Evolutionary conservation across 2,329 filamentous ascomycete species (phyloP), one percentile per base, ranked within the genome.

Genomic region (Verticillium zaregamsianum): DNA sequence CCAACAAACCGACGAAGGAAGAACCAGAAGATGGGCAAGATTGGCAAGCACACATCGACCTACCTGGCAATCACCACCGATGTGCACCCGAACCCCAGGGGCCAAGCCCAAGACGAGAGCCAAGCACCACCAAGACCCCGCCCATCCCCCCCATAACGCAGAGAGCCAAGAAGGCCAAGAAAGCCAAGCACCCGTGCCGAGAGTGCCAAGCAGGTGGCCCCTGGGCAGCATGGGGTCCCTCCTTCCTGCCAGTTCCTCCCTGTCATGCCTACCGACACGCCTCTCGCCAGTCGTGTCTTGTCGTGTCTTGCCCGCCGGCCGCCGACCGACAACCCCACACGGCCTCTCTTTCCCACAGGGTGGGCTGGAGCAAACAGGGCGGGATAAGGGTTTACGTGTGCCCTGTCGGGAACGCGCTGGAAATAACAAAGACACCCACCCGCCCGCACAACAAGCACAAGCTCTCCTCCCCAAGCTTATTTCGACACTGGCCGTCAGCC

Each of bases 391-490:
- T 63, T 63, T 63, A 49, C 45, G 45, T 52, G 45, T 52, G n/a
- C 20, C 45, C 14, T 23, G 20, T 52, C 45, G 45, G 45, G 45
- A 52, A 52, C 45, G 45, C 45, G 5, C 45, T 52, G 45, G 45
- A 52, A 52, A 52, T 52, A 52, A 52, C 9, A 2, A 14, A 7
- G 9, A 25, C 45, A 52, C 59, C 37, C 59, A 57, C 20, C 58
- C 32, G n/a, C 58, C 39, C 33, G 39, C 20, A 31, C 35, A 33
- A 32, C 59, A 20, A 39, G n/a, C 33, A 25, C n/a, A 25, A 32
- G 33, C 37, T 57, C 56, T 60, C 58, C 60, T 35, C 45, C 20
- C 4, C 63, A 64, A 64, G 63, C 63, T 63, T 64, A 64, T 64
- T 64, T 64, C 63, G 39, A 64, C 63, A 64, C 59, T 64, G 56